These are phyloP conservation scores for Boletus vinaceobasis DNA, from an alignment of 768 basidiomycete genomes.

Conservation along the genomic window DNA sequence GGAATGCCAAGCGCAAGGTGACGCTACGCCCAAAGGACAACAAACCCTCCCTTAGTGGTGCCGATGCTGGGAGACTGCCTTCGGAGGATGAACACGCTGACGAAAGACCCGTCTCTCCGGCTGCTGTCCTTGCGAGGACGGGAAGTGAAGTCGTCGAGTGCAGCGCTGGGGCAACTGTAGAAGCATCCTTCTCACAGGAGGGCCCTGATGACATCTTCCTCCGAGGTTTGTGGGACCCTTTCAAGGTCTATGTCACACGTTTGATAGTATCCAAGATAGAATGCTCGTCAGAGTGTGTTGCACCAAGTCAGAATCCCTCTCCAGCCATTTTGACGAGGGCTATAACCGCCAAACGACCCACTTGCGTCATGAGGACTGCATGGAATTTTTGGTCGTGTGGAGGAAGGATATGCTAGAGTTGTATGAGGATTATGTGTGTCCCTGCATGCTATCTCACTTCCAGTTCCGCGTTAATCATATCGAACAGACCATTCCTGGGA, in stretches of 20 bases:
- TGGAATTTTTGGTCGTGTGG: constrained; percentile 87
- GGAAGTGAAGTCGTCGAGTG: constrained; percentile 55
- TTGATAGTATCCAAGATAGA: constrained; percentile 56
- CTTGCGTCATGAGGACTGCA: constrained; percentile 63
- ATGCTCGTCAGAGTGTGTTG: constrained; percentile 82
- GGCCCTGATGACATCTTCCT: constrained; percentile 58
- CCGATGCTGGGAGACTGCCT: neutral
- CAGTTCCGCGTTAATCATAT: constrained; percentile 3
- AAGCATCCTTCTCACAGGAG: constrained; percentile 19
- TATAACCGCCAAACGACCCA: constrained; percentile 62
- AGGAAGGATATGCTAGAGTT: constrained; percentile 73
- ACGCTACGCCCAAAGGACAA: constrained; percentile 19
- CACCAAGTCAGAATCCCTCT: constrained; percentile 50
- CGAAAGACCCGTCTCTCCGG: constrained; percentile 49
- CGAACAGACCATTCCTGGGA: constrained; percentile 56
- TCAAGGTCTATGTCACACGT: neutral
- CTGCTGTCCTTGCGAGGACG: constrained; percentile 62
- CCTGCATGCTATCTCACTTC: neutral
- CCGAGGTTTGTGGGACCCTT: constrained; percentile 53
- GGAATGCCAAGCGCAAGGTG: constrained; percentile 9
- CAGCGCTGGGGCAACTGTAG: constrained; percentile 57
- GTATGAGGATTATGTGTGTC: constrained; percentile 78
- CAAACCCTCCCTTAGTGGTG: constrained; percentile 22
- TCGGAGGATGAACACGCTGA: constrained; percentile 7
- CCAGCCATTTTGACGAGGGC: constrained; percentile 59